Evolutionary conservation across 257 asterid genomes (phyloP), one percentile per base, ranked within the genome.

Genomic region (Henckelia pumila): DNA sequence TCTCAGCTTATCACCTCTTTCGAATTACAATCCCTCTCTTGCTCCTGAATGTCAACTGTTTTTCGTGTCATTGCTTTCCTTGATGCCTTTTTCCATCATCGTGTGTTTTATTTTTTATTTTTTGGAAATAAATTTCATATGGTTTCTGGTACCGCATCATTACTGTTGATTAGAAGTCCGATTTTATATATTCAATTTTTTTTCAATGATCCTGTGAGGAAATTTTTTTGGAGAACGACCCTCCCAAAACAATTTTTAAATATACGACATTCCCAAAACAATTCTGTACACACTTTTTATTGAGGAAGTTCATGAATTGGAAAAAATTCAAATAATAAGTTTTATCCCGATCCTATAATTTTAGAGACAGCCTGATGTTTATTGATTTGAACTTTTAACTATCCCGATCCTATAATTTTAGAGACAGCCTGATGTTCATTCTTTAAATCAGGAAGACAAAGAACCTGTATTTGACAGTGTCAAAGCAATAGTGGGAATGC

Each of bases 391-490:
- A n/a, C n/a, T n/a, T n/a, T n/a, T n/a, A n/a, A n/a, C n/a, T 37
- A 37, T 37, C 4, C 49, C 49, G 56, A 20, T 50, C 20, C 66
- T 61, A 23, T 40, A 0, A 35, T 62, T 55, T 8, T 59, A 59
- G 55, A 55, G 17, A 24, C 50, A 26, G n/a, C 68, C 75, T 59
- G 19, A 14, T 11, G 19, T 35, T 68, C 20, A 4, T 30, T 56
- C 59, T 25, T 19, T 78, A 20, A 40, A 63, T 75, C 88, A 94
- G 99, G 99, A 94, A 79, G 99, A 94, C 59, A 94, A 94, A 77
- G 98, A 94, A 79, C 98, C 99, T 23, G 91, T 85, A 59, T 94
- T 94, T 70, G 98, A 94, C 84, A 94, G 99, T 50, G 96, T 85
- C 50, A 91, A 85, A 80, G 71, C 99, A 29, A 78, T 91, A 79